These are phyloP conservation scores for Mentha longifolia DNA, from an alignment of 257 asterid genomes.

Conservation along the genomic window DNA sequence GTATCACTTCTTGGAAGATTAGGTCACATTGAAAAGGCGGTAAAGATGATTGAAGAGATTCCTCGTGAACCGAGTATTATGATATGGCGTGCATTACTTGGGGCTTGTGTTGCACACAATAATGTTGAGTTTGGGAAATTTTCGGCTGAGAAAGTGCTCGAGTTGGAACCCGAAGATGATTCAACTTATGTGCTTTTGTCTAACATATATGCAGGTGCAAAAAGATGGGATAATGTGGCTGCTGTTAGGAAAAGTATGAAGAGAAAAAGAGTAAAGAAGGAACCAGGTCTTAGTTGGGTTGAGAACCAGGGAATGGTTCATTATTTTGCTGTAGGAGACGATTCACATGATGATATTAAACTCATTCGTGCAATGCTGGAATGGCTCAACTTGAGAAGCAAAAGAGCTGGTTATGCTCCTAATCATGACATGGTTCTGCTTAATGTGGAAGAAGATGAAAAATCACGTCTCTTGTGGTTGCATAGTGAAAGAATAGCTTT, in stretches of 20 bases:
- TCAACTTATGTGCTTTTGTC: constrained; percentile 76
- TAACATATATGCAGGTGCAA: constrained; percentile 78
- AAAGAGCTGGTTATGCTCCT: constrained; percentile 65
- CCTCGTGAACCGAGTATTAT: constrained; percentile 82
- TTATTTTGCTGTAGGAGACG: constrained; percentile 83
- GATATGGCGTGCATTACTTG: constrained; percentile 96
- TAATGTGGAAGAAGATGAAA: constrained; percentile 91
- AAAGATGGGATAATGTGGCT: constrained; percentile 78
- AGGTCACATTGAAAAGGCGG: constrained; percentile 79
- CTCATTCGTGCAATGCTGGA: constrained; percentile 81
- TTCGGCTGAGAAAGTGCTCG: constrained; percentile 77
- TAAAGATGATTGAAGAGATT: constrained; percentile 68
- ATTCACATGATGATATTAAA: constrained; percentile 73
- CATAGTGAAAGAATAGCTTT: constrained; percentile 94
- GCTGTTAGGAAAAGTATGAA: constrained; percentile 77
- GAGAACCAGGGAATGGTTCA: constrained; percentile 77
- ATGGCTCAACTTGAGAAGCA: constrained; percentile 72
- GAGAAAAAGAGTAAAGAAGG: constrained; percentile 75
- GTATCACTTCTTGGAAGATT: constrained; percentile 81
- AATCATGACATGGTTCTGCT: constrained; percentile 67
- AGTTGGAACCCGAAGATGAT: constrained; percentile 86
- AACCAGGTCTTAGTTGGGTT: constrained; percentile 96
- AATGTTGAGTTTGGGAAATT: constrained; percentile 76
- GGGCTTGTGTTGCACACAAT: constrained; percentile 82
- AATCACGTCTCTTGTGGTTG: constrained; percentile 79